phyloP scores from a whole-genome alignment of 345 rosid species.

The Salix purpurea region DNA sequence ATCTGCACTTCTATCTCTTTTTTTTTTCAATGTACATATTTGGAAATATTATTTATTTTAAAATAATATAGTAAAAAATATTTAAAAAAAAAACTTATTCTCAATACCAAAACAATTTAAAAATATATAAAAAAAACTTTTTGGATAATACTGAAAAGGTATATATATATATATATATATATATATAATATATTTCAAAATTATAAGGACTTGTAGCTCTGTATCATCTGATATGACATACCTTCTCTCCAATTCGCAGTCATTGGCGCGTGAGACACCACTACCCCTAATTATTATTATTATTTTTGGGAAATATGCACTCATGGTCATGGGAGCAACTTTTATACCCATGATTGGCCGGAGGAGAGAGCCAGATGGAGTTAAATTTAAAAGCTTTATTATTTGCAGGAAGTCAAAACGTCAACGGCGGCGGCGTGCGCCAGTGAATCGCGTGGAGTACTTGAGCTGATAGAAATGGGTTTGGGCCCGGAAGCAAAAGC shows the following conservation, averaged over 20 bases:
- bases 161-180: neutral
- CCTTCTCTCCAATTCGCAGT: neutral
- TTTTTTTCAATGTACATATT: neutral
- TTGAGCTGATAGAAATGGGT: neutral
- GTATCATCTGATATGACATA: neutral
- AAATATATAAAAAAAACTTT: no score
- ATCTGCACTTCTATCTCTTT: constrained; percentile 1
- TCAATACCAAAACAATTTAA: no score
- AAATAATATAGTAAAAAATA: no score
- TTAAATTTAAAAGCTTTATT: neutral
- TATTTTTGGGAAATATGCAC: no score
- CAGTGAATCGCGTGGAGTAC: neutral
- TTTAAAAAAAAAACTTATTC: no score
- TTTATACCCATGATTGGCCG: neutral
- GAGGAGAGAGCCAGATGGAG: no score
- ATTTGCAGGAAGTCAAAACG: neutral
- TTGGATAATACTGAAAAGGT: constrained; percentile 24
- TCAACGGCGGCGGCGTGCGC: neutral
- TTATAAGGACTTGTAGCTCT: constrained; percentile 7
- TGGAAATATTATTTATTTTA: no score
- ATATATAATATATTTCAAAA: neutral
- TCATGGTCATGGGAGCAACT: no score
- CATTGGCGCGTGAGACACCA: neutral
- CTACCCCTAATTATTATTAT: neutral
- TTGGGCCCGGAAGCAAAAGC: neutral